Evolutionary conservation across 2,329 filamentous ascomycete genomes (phyloP).

Genomic region (Diaporthe nobilis): DNA sequence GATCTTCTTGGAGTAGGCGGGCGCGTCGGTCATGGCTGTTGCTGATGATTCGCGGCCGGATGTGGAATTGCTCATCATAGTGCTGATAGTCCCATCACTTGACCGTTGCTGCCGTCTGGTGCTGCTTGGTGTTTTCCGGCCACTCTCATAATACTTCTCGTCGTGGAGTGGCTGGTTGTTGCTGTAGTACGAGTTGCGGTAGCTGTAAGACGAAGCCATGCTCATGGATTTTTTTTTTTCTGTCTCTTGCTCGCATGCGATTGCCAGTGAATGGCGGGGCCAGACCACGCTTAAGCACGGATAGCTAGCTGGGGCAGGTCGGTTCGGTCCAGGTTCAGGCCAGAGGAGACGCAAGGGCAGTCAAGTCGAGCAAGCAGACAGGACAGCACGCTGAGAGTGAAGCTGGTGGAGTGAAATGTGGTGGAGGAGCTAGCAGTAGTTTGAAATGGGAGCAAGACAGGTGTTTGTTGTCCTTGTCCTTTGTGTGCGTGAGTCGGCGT

Average conservation of each 20-base stretch:
- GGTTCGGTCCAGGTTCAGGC: slow-evolving; percentile 11
- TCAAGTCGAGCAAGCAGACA: not conserved
- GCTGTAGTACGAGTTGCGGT: slow-evolving; percentile 68
- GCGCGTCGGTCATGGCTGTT: slow-evolving; percentile 90
- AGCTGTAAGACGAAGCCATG: slow-evolving; percentile 68
- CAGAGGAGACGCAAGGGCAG: not conserved
- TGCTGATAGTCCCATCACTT: slow-evolving; percentile 93
- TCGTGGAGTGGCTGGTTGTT: slow-evolving; percentile 54
- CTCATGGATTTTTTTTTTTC: slow-evolving; percentile 36
- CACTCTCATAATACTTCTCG: slow-evolving; percentile 56
- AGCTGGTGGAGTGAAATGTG: slow-evolving; percentile 7
- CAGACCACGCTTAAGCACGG: slow-evolving; percentile 37
- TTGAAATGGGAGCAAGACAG: not conserved
- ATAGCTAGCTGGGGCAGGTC: slow-evolving; percentile 30
- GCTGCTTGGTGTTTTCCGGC: slow-evolving; percentile 41
- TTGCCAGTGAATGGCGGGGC: slow-evolving; percentile 43
- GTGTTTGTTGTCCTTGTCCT: slow-evolving; percentile 20
- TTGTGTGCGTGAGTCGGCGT: slow-evolving; percentile 8
- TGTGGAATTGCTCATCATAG: slow-evolving; percentile 81
- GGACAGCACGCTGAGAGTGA: not conserved
- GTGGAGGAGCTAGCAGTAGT: not conserved
- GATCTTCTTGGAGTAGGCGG: slow-evolving; percentile 98
- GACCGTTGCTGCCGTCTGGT: slow-evolving; percentile 71
- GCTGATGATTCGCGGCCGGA: slow-evolving; percentile 79
- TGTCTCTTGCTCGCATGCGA: slow-evolving; percentile 11